These are phyloP conservation scores for Xylariaceae sp. DNA, from an alignment of 2,329 filamentous ascomycete species.

Conservation along the genomic window DNA sequence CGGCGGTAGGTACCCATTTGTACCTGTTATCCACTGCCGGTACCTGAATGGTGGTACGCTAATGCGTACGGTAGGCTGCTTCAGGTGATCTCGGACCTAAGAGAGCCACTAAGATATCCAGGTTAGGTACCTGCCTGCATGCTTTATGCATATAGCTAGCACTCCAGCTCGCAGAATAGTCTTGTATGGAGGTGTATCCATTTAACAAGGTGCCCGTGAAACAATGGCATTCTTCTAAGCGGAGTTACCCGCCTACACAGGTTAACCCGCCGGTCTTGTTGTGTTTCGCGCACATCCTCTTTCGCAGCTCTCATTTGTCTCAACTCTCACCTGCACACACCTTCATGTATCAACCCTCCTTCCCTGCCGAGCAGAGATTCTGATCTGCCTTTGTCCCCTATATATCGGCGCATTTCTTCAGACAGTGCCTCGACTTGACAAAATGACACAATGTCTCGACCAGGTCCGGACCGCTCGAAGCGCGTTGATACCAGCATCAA, in stretches of 20 bases:
- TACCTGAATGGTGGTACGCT: neutral
- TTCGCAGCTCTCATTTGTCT: too few species aligned
- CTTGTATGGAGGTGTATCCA: neutral
- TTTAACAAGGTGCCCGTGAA: neutral
- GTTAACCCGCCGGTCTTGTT: neutral
- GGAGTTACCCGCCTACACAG: neutral
- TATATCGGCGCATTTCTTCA: neutral
- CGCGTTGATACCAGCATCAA: slow-evolving; percentile 76
- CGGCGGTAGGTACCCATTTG: neutral
- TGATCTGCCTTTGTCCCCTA: neutral
- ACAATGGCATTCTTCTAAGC: neutral
- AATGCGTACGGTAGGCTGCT: neutral
- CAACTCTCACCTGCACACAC: neutral
- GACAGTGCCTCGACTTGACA: slow-evolving; percentile 13
- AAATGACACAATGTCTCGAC: slow-evolving; percentile 46
- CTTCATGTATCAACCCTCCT: neutral
- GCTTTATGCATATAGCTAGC: neutral
- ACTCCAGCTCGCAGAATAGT: neutral
- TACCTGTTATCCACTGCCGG: neutral
- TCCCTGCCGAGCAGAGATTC: neutral
- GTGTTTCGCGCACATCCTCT: neutral
- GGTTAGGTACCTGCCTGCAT: neutral
- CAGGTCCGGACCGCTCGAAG: slow-evolving; percentile 52
- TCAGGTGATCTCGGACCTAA: too few species aligned
- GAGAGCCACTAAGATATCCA: neutral